Evolutionary conservation across 768 basidiomycete genomes (phyloP), one percentile per base, ranked within the genome.

Genomic region (Polyporus arcularius): DNA sequence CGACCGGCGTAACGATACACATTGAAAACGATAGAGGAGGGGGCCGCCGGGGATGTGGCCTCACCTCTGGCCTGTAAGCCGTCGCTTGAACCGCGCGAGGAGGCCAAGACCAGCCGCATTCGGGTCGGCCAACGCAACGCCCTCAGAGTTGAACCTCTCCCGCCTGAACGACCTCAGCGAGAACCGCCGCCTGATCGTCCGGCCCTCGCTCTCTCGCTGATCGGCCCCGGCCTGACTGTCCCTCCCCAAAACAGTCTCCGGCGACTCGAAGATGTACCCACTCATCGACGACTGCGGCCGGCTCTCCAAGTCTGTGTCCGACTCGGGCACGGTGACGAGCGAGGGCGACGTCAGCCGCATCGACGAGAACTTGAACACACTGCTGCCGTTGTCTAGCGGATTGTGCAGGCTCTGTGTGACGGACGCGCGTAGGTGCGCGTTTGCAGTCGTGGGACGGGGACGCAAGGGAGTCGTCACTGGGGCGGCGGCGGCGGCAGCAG

Each of bases 241-340:
- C 35, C 32, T n/a, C 30, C 15, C 47, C 21, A 28, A 1, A 43
- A 49, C 21, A 38, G 51, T 48, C 46, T 43, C 42, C 41, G 31
- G 39, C 16, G 18, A 14, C 11, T 21, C 40, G n/a, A 7, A 45
- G 21, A 16, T 28, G 31, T 42, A 40, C 8, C 41, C 52, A 53
- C 57, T 53, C 47, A 63, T 46, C 9, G 61, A 63, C 39, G 57
- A 51, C 26, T 59, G 53, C 18, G 62, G 57, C 35, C 52, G 56
- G 21, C 47, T 21, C 16, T 52, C 50, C 42, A 32, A 28, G 9
- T 32, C 52, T 4, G 32, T 43, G 21, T 49, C 45, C n/a, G 30
- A 10, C 54, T 63, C 62, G 21, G 54, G 48, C 26, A 63, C 62
- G 16, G 62, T 26, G 7, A 58, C 6, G 38, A 63, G 62, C 42